These are phyloP conservation scores for Mucor saturninus DNA, from an alignment of 371 early-diverging fungal species.

Conservation along the genomic window DNA sequence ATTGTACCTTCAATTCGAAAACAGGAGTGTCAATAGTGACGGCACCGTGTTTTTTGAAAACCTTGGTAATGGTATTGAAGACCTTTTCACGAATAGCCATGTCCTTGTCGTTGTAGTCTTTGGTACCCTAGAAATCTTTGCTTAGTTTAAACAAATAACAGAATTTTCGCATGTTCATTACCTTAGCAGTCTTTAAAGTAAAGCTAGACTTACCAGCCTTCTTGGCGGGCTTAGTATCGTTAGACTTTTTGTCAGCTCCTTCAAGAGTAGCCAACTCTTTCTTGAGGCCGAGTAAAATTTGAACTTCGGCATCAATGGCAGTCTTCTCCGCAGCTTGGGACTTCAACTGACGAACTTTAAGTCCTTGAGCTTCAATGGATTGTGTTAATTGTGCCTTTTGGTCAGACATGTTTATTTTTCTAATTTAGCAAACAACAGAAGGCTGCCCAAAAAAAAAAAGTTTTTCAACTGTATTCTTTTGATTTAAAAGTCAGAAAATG, in stretches of 20 bases:
- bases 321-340: conserved; percentile 62
- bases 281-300: conserved; percentile 63
- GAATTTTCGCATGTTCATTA: conserved; percentile 6
- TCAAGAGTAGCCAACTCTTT: conserved; percentile 59
- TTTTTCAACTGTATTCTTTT: neutral
- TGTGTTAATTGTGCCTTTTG: conserved; percentile 52
- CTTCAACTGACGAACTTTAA: conserved; percentile 68
- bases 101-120: conserved; percentile 94
- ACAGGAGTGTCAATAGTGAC: conserved; percentile 99
- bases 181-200: conserved; percentile 78
- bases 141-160: neutral
- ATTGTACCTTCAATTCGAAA: conserved; percentile 90
- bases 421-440: neutral
- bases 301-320: conserved; percentile 62
- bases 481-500: too few relatives aligned
- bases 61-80: conserved; percentile 80
- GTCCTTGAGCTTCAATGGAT: conserved; percentile 66
- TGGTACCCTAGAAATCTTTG: conserved; percentile 81
- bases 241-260: conserved; percentile 25
- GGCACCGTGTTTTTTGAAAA: conserved; percentile 97
- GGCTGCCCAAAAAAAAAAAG: neutral
- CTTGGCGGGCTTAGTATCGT: conserved; percentile 22
- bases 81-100: conserved; percentile 95
- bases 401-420: neutral
- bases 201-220: conserved; percentile 47